phyloP scores from a whole-genome alignment of 306 rosid species.

The Senna tora region DNA sequence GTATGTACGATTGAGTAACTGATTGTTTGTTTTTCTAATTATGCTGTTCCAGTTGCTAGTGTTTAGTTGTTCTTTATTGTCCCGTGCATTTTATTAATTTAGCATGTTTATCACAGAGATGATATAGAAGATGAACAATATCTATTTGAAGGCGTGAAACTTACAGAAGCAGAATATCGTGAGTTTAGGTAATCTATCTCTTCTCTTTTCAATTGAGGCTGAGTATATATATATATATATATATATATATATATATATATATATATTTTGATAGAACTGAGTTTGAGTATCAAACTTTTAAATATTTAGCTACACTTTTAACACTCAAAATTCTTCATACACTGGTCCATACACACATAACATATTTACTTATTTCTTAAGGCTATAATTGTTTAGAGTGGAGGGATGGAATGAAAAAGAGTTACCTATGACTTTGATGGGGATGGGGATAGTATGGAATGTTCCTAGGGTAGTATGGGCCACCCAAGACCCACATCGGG shows the following conservation, averaged over 20 bases:
- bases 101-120: constrained; percentile 55
- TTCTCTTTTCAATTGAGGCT: too few species aligned
- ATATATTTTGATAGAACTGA: too few species aligned
- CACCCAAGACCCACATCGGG: too few species aligned
- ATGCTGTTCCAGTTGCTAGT: constrained; percentile 10
- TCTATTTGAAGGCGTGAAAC: constrained; percentile 74
- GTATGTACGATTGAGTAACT: background rate
- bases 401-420: background rate
- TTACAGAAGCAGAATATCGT: constrained; percentile 69
- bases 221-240: too few species aligned
- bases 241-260: too few species aligned
- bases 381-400: background rate
- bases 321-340: background rate
- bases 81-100: constrained; percentile 25
- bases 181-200: constrained; percentile 59
- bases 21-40: constrained; percentile 5
- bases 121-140: constrained; percentile 94
- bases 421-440: too few species aligned
- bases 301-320: background rate
- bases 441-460: too few species aligned
- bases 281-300: background rate
- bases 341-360: too few species aligned
- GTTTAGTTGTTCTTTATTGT: constrained; percentile 25
- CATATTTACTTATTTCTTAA: too few species aligned
- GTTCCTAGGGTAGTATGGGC: too few species aligned